Evolutionary conservation across 1,284 basidiomycete genomes (phyloP), one percentile per base, ranked within the genome.

Genomic region (Ceratobasidium sp.): DNA sequence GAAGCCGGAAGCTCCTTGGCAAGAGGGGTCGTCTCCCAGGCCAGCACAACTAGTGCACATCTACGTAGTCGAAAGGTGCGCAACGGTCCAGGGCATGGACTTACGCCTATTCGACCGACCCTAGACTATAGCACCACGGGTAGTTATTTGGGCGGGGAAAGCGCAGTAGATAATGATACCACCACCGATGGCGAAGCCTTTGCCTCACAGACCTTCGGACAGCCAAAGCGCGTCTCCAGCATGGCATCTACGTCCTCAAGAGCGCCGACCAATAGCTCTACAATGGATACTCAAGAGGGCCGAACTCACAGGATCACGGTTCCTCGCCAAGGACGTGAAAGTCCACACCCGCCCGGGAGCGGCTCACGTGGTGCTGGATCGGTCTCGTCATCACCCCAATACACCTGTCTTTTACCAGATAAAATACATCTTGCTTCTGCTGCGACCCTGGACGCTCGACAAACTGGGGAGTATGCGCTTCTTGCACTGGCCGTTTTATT

Each of bases 401-500:
- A 25, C 49, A 22, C 12, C 17, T 45, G 12, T 12, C 31, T 68
- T 3, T 56, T 56, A 1, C 40, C 65, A 1, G 65, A 68, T 12
- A 68, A 38, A 38, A 32, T 68, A 22, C 12, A 42, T 7, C 42
- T 68, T 45, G 65, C 40, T 38, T 8, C 32, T 13, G 7, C 32
- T 8, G 8, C 56, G 7, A 55, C 32, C 22, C 80, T 88, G 54
- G 87, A 89, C 74, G 79, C 82, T 25, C 80, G 86, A 70, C 84
- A 85, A 73, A 81, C 83, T 7, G 82, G 82, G 15, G 88, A 90
- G 77, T 84, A 82, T 43, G 69, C 81, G 20, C 75, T 89, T 13
- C 79, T 90, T 1, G 73, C 87, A 25, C 78, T 77, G n/a, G 86
- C 86, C 10, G 79, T 88, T 13, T 75, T 83, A 32, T 84, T 80